Base-by-base conservation (phyloP, 495 filamentous ascomycete species). In the Sordaria brevicollis region DNA sequence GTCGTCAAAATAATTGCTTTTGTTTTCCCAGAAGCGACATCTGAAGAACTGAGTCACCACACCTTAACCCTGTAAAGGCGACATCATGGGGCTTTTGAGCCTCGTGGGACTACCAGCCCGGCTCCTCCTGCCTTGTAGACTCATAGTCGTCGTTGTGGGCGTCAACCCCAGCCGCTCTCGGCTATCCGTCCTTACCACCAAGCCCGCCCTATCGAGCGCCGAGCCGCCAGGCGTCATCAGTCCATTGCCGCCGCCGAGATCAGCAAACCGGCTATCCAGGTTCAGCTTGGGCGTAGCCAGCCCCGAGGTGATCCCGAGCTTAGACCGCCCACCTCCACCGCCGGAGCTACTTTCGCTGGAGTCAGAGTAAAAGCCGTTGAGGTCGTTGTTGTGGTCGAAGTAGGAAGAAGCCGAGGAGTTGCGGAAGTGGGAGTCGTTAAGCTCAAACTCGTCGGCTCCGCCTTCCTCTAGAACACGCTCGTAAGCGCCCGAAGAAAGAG, bases 381-480 rank as follows among this genome's bases (percentile, higher is more conserved):
- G 87, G 19, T 84, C 81, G 74, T 88, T 84, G 11, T 85, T 83
- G 31, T 88, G 87, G 57, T 68, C 68, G 15, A 37, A 67, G 25
- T 34, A 67, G 21, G 65, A 67, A 15, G 65, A 68, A 1, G 85
- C 88, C 29, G 49, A 62, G 43, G 43, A 29, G 13, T 62, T 62
- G 13, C 25, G 49, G 49, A 31, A 62, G 21, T 89, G 90, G 49
- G 84, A 81, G 19, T 86, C 86, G 19, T 85, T 86, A 5, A 96
- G 84, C 76, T 96, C 93, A 71, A 93, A 91, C 11, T 90, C 88
- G 38, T 84, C 79, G 2, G 75, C 80, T 3, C 85, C 85, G 11
- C 91, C 94, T 70, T 92, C 90, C 78, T 97, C 93, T 66, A 97
- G 80, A 13, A 97, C 90, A 19, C 92, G 89, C 77, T 97, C 93